Evolutionary conservation across 179 eudicot genomes (phyloP), one percentile per base, ranked within the genome.

Genomic region (Silene coronaria): DNA sequence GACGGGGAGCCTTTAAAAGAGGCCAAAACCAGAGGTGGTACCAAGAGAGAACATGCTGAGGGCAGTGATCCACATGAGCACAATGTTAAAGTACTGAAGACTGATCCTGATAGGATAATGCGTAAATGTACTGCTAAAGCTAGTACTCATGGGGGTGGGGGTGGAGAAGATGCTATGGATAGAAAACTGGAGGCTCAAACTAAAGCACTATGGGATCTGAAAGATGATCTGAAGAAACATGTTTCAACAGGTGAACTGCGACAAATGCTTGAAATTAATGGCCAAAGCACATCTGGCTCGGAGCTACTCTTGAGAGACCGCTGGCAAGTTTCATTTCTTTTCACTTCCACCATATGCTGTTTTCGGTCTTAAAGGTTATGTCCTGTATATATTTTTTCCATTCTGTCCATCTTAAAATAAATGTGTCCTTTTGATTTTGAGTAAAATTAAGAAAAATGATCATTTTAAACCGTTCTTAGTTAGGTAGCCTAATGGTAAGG

Each of bases 211-310:
- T 96, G 99, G 99, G 86, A 85, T 75, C 72, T 96, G 72, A 93
- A 93, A 85, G 99, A 96, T 77, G 84, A 88, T 84, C 87, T 93
- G 61, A 90, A 88, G 83, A 96, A 86, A 79, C 72, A 90, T 78
- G 98, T 96, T 67, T 78, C 90, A 19, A 85, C 88, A 24, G 78
- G 76, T 6, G 97, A 91, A 81, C 55, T 96, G 81, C 86, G 92
- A 78, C 83, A 87, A 85, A 96, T 96, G 98, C 98, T 96, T 81
- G 90, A 89, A 75, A 90, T 84, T 63, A 96, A 96, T 84, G 87
- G 75, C 30, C 98, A 90, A 81, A 84, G 87, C 68, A 85, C 92
- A 67, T 75, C 87, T 67, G 99, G 99, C 76, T 90, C 96, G 77
- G 99, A 96, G 79, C 85, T 90, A 67, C 91, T 85, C 84, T 78